A percentile compares a stretch with the other conserved stretches of the same genome.
phyloP scores from a whole-genome alignment of 129 eudicot genomes.

The Smallanthus sonchifolius region DNA sequence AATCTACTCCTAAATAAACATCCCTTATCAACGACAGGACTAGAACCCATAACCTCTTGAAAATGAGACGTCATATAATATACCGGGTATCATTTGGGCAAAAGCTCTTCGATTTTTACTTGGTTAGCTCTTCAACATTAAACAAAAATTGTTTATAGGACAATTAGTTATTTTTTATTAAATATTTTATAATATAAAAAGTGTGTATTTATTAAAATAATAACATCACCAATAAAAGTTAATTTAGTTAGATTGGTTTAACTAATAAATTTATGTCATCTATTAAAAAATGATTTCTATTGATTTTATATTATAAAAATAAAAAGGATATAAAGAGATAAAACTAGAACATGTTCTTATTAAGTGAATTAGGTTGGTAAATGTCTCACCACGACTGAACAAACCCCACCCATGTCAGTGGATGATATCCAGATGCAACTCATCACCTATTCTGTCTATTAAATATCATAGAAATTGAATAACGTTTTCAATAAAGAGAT shows the following conservation, averaged over 20 bases:
- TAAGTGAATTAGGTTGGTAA: not conserved
- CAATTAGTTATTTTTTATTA: not conserved
- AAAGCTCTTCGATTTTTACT: no score
- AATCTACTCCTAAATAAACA: no score
- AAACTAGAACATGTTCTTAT: not conserved
- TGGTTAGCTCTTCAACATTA: not conserved
- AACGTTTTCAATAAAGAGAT: not conserved
- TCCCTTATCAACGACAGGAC: no score
- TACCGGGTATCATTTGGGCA: no score
- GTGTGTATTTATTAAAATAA: not conserved
- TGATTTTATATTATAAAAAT: not conserved
- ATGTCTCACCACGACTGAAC: not conserved
- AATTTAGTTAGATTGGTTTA: not conserved
- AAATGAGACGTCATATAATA: no score
- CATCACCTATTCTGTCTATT: not conserved
- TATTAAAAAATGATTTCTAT: not conserved
- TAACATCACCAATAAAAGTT: not conserved
- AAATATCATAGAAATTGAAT: no score
- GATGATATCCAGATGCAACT: not conserved
- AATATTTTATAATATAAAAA: not conserved
- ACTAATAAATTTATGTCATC: not conserved
- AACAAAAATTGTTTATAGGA: not conserved
- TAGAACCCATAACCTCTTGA: no score
- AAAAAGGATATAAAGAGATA: not conserved
- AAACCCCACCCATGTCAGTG: not conserved